Conservation (phyloP, 2,329 filamentous ascomycete species). For the Ceratocystis papillata region DNA sequence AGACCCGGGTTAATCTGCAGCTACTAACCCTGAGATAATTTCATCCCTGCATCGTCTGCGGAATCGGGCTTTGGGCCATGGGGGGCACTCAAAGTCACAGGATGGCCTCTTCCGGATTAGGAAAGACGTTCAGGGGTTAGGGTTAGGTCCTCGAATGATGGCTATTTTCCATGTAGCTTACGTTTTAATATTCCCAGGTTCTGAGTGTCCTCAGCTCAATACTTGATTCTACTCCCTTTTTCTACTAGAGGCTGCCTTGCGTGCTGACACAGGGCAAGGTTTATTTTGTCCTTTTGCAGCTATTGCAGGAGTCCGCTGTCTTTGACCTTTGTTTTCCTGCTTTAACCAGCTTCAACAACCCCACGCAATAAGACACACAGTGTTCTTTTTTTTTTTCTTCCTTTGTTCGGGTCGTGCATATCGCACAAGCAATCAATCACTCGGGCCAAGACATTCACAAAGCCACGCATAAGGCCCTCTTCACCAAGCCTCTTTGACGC, state of each 20-base stretch:
- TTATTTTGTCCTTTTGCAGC: background rate
- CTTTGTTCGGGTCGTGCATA: background rate
- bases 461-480: background rate
- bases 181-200: constrained; percentile 5
- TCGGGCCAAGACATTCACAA: background rate
- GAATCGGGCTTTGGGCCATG: background rate
- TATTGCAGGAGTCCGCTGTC: background rate
- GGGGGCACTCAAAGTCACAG: background rate
- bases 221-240: background rate
- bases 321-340: background rate
- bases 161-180: background rate
- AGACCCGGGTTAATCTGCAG: background rate
- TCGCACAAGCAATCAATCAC: background rate
- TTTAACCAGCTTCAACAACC: background rate
- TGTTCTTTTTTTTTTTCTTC: constrained; percentile 4
- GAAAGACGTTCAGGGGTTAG: background rate
- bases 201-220: background rate
- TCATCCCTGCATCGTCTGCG: background rate
- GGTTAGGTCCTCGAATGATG: background rate
- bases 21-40: constrained; percentile 1
- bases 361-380: background rate
- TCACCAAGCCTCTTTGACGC: background rate
- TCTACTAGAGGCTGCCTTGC: too few species aligned
- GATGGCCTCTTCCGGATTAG: background rate
- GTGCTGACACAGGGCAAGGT: background rate